phyloP scores from a whole-genome alignment of 2,329 filamentous ascomycete species.

The Monilinia vaccinii-corymbosi region DNA sequence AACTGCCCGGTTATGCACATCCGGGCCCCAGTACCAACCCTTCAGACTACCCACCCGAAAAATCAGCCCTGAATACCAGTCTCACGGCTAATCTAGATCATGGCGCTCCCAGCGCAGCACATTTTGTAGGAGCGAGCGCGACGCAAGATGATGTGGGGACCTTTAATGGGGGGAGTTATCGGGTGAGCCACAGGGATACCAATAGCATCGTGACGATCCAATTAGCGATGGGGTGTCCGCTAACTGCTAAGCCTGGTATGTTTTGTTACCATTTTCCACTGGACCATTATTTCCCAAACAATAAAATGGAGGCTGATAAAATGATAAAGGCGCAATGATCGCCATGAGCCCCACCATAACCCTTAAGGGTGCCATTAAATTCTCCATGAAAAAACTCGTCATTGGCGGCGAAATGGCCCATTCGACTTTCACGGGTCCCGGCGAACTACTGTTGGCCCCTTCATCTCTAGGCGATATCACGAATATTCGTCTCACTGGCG shows the following conservation, averaged over 20 bases:
- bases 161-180: constrained; percentile 92
- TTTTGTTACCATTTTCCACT: constrained; percentile 23
- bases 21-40: background rate
- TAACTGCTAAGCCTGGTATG: constrained; percentile 67
- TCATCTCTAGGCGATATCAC: constrained; percentile 76
- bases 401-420: constrained; percentile 69
- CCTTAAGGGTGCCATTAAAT: constrained; percentile 73
- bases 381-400: constrained; percentile 86
- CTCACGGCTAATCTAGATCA: constrained; percentile 29
- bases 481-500: constrained; percentile 62
- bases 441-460: constrained; percentile 80
- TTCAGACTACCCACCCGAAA: constrained; percentile 21
- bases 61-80: constrained; percentile 27
- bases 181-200: constrained; percentile 83
- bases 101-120: constrained; percentile 32
- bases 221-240: constrained; percentile 77
- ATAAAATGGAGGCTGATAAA: background rate
- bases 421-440: constrained; percentile 79
- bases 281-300: background rate
- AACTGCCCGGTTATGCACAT: constrained; percentile 15
- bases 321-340: constrained; percentile 68
- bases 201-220: constrained; percentile 88
- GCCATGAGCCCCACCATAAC: constrained; percentile 87
- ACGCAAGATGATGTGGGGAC: constrained; percentile 81
- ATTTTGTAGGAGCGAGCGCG: constrained; percentile 56